Evolutionary conservation across 345 rosid genomes (phyloP), one percentile per base, ranked within the genome.

Genomic region (Acer campestre): DNA sequence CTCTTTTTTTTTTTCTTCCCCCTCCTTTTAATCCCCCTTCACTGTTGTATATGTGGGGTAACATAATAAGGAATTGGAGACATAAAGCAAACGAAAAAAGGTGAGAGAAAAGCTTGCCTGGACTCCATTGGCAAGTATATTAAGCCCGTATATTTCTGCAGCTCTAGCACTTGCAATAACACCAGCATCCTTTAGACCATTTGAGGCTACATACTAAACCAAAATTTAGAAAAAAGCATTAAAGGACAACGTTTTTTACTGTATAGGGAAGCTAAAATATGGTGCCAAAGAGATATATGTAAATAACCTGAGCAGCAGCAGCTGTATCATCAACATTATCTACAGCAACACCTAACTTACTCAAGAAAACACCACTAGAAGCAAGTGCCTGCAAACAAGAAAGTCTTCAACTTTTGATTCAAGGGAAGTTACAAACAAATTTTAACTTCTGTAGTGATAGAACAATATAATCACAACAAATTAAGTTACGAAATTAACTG

Each of bases 81-180:
- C 61, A 27, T 51, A 40, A 48, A 73, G 12, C 51, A 55, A 61
- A 55, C 13, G 49, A 51, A 31, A 49, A 49, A 66, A 9, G 11
- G 3, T 17, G 74, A 53, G 29, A 17, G 55, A 17, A 75, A 44
- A 68, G 65, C 58, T 77, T 73, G 79, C 92, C 90, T 92, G 97
- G 76, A 90, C 83, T 48, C 79, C 85, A 77, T 88, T 89, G 5
- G 97, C 90, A 40, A 90, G 90, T 40, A 94, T 74, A 38, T 86
- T 84, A 20, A 94, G 91, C 51, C 95, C 97, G 77, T 94, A 94
- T 16, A 94, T 81, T 75, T 89, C 89, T 8, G 95, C 88, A 68
- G 97, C 98, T 80, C 92, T 90, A 61, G 87, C 88, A 68, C 94
- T 89, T 5, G 98, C 97, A 31, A 93, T 76, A 11, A 86, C 95